A percentile compares a stretch with the other conserved stretches of the same genome.
These are phyloP conservation scores for Rubroboletus pulcherrimus DNA, from an alignment of 768 basidiomycete species.

Conservation along the genomic window DNA sequence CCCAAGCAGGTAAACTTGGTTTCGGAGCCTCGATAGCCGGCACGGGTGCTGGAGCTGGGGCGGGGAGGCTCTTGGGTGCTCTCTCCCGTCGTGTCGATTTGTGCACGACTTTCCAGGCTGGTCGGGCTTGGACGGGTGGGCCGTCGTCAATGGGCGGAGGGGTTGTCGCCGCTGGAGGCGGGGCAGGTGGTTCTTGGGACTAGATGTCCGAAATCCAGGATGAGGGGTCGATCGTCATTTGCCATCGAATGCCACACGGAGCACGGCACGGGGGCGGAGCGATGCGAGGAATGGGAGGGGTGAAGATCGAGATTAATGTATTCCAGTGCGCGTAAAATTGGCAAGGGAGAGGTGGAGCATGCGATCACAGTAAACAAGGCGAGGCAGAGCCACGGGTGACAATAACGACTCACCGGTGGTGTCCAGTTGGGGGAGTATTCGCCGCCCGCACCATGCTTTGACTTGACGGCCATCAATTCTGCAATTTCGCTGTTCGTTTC, in stretches of 20 bases:
- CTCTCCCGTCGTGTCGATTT: constrained; percentile 57
- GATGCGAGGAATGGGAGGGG: neutral
- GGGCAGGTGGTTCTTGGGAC: constrained; percentile 36
- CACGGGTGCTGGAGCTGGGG: constrained; percentile 29
- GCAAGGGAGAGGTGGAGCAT: neutral
- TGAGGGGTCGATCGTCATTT: neutral
- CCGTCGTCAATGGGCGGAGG: constrained; percentile 47
- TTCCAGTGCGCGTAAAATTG: neutral
- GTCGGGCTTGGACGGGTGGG: constrained; percentile 49
- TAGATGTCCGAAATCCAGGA: constrained; percentile 1
- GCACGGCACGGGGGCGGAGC: neutral
- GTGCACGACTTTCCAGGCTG: constrained; percentile 72
- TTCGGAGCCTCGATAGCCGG: constrained; percentile 45
- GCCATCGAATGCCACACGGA: neutral
- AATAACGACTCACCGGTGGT: constrained; percentile 44
- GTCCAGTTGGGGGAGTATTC: constrained; percentile 76
- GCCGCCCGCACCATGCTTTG: constrained; percentile 77
- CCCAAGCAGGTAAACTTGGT: constrained; percentile 69
- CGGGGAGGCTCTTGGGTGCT: constrained; percentile 40
- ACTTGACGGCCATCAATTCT: constrained; percentile 77
- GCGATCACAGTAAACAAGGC: neutral
- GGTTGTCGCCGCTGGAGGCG: constrained; percentile 37
- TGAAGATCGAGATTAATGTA: neutral
- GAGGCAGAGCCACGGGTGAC: neutral
- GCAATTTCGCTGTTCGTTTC: constrained; percentile 66